phyloP scores from a whole-genome alignment of 1,284 basidiomycete species.

The Rugosomyces carneus region DNA sequence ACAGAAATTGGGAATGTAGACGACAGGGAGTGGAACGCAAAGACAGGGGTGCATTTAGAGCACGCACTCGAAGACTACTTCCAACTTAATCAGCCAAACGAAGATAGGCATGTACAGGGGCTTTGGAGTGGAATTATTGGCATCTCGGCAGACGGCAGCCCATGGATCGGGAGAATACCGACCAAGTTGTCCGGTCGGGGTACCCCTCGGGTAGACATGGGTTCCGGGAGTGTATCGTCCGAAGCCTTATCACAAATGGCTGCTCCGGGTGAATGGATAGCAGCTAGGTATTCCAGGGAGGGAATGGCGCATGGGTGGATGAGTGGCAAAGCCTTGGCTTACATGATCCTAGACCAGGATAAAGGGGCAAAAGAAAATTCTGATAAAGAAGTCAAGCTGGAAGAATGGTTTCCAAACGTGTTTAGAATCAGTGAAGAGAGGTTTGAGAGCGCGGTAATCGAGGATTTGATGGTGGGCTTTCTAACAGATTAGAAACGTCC shows the following conservation, averaged over 20 bases:
- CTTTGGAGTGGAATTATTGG: slow-evolving; percentile 60
- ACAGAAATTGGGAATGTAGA: slow-evolving; percentile 37
- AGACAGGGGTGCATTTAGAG: slow-evolving; percentile 38
- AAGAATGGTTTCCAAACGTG: slow-evolving; percentile 44
- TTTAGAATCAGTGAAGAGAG: slow-evolving; percentile 46
- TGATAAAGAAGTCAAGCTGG: slow-evolving; percentile 20
- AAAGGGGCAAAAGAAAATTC: neutral
- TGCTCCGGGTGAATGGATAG: slow-evolving; percentile 42
- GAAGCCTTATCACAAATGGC: slow-evolving; percentile 14
- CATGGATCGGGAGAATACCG: slow-evolving; percentile 55
- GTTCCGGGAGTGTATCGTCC: neutral
- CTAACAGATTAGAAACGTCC: neutral
- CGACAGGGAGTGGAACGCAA: slow-evolving; percentile 37
- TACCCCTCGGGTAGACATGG: slow-evolving; percentile 1
- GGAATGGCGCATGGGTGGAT: slow-evolving; percentile 64
- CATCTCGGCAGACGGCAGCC: slow-evolving; percentile 42
- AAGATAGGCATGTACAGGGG: slow-evolving; percentile 31
- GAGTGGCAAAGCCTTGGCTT: slow-evolving; percentile 48
- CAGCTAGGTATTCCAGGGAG: slow-evolving; percentile 57
- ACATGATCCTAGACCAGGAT: slow-evolving; percentile 43
- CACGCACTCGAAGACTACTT: slow-evolving; percentile 46
- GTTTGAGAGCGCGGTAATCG: slow-evolving; percentile 31
- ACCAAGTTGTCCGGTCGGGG: slow-evolving; percentile 26
- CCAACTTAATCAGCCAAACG: slow-evolving; percentile 16
- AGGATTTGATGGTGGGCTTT: slow-evolving; percentile 18